Conservation (phyloP, 345 rosid genomes). For the Hirschfeldia incana region DNA sequence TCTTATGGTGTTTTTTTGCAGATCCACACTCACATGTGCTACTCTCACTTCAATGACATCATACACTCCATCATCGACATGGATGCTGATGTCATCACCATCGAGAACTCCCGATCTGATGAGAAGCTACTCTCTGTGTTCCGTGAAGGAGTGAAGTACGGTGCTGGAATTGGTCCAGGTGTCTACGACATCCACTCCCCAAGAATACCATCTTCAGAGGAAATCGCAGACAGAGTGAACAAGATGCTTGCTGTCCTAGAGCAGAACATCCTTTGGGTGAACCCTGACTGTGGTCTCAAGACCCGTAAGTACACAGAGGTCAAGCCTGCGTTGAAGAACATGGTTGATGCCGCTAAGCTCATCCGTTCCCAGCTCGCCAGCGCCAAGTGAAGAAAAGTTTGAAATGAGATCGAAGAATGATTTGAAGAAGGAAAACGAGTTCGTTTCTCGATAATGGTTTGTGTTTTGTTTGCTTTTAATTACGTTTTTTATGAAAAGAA, state of each 20-base stretch:
- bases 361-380: slow-evolving; percentile 92
- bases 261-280: slow-evolving; percentile 94
- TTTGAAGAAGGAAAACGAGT: not conserved
- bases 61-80: slow-evolving; percentile 96
- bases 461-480: slow-evolving; percentile 35
- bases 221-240: slow-evolving; percentile 92
- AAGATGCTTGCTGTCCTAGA: slow-evolving; percentile 98
- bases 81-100: slow-evolving; percentile 98
- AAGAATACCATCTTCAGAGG: slow-evolving; percentile 89
- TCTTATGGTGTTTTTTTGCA: no score
- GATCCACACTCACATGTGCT: slow-evolving; percentile 99
- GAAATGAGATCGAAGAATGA: not conserved
- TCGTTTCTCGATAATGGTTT: slow-evolving; percentile 7
- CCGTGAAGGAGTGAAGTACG: slow-evolving; percentile 97
- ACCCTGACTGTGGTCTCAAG: slow-evolving; percentile 99
- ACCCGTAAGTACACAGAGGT: slow-evolving; percentile 92
- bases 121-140: slow-evolving; percentile 97
- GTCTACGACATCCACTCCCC: slow-evolving; percentile 98
- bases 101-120: slow-evolving; percentile 98
- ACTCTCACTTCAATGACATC: slow-evolving; percentile 97
- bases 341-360: slow-evolving; percentile 91
- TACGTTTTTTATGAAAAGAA: no score
- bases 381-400: slow-evolving; percentile 60
- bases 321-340: slow-evolving; percentile 82
- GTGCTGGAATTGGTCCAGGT: slow-evolving; percentile 97